phyloP scores from a whole-genome alignment of 208 protist species.

The Crithidia fasciculata region DNA sequence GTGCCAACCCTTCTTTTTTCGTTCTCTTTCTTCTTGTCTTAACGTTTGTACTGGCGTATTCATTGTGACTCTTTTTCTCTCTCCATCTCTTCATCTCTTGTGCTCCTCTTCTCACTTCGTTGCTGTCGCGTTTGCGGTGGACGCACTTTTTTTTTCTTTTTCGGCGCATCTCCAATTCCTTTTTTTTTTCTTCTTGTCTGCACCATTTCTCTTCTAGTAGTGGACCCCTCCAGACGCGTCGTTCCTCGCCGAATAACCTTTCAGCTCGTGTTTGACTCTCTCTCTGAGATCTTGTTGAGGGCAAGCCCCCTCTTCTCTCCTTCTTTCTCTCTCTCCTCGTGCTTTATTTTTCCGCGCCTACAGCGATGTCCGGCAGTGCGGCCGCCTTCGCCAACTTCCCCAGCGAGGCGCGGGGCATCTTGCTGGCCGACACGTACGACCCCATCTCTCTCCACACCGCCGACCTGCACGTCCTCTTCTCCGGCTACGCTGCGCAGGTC shows the following conservation, averaged over 20 bases:
- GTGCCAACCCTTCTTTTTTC: too few species aligned
- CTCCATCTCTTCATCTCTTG: too few species aligned
- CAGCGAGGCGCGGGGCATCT: slow-evolving; percentile 45
- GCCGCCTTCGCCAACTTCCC: slow-evolving; percentile 57
- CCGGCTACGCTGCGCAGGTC: slow-evolving; percentile 64
- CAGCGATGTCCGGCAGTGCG: neutral
- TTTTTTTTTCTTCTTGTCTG: slow-evolving; percentile 3
- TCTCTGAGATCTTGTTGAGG: too few species aligned
- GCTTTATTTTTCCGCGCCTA: slow-evolving; percentile 2
- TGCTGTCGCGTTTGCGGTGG: neutral
- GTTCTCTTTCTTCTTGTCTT: too few species aligned
- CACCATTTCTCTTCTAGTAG: neutral
- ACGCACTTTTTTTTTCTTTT: too few species aligned
- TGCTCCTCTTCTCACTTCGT: neutral
- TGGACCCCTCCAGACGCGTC: too few species aligned
- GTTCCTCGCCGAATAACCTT: too few species aligned
- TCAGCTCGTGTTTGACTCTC: too few species aligned
- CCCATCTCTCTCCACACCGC: slow-evolving; percentile 69
- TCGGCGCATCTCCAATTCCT: neutral
- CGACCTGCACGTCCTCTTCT: slow-evolving; percentile 48
- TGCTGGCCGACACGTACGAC: slow-evolving; percentile 49
- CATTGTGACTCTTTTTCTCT: too few species aligned
- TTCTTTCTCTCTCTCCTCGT: neutral
- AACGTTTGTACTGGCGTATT: too few species aligned
- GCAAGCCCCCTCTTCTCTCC: neutral